phyloP scores from a whole-genome alignment of 2,329 filamentous ascomycete species.

The Chaetomiaceae sp. region DNA sequence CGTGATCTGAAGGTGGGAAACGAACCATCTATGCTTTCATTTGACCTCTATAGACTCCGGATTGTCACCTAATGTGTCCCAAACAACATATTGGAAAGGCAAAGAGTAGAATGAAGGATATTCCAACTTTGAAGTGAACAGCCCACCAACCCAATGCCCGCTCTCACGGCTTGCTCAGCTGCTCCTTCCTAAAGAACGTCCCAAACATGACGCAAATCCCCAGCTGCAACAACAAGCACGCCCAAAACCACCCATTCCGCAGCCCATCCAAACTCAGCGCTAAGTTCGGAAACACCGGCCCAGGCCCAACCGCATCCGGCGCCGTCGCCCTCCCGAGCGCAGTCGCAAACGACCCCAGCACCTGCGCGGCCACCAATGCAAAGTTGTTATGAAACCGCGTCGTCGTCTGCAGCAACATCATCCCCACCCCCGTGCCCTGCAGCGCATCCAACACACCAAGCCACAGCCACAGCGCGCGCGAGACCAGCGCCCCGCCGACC shows the following conservation, averaged over 20 bases:
- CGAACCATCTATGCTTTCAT: too few relatives aligned
- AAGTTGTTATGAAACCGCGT: slow-evolving; percentile 59
- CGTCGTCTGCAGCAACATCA: slow-evolving; percentile 59
- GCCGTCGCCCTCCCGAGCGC: slow-evolving; percentile 55
- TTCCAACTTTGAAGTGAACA: too few relatives aligned
- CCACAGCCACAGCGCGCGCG: slow-evolving; percentile 58
- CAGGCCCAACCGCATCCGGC: slow-evolving; percentile 54
- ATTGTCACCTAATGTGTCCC: too few relatives aligned
- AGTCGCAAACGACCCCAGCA: slow-evolving; percentile 54
- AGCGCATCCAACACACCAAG: slow-evolving; percentile 57
- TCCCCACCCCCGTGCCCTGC: slow-evolving; percentile 60
- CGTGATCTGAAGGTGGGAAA: too few relatives aligned
- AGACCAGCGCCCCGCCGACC: slow-evolving; percentile 49
- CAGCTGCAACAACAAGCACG: slow-evolving; percentile 51
- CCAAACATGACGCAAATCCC: slow-evolving; percentile 51
- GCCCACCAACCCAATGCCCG: not conserved
- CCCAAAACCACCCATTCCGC: slow-evolving; percentile 52
- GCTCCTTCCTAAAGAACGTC: slow-evolving; percentile 50
- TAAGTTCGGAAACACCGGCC: slow-evolving; percentile 56
- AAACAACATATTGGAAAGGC: too few relatives aligned
- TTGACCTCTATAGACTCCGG: too few relatives aligned
- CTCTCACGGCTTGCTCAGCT: slow-evolving; percentile 44
- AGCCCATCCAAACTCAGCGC: slow-evolving; percentile 41
- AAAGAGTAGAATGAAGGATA: too few relatives aligned
- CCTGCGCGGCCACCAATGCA: slow-evolving; percentile 53